Percentiles rank a stretch among this genome's conserved stretches.
Conservation (phyloP, 495 filamentous ascomycete species). For the Penicillium riverlandense region DNA sequence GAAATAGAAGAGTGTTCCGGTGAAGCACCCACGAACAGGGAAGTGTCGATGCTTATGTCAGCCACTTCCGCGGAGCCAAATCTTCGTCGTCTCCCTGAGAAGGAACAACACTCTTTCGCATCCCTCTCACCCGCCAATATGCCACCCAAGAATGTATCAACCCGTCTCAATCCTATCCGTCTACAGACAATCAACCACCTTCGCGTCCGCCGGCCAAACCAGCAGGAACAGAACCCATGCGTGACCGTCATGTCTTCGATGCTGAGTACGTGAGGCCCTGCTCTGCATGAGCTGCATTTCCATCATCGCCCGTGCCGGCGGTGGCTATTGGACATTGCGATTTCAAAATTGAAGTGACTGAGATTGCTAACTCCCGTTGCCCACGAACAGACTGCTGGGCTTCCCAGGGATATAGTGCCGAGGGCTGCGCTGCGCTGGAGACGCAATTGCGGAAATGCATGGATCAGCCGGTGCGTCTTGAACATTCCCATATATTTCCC, state of each 20-base stretch:
- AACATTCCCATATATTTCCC: neutral
- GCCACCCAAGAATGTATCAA: conserved; percentile 42
- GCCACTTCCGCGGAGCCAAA: conserved; percentile 34
- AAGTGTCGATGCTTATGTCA: conserved; percentile 26
- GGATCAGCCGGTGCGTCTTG: conserved; percentile 63
- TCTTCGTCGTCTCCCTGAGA: neutral
- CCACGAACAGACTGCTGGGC: conserved; percentile 82
- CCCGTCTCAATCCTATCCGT: conserved; percentile 57
- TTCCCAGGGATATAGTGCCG: conserved; percentile 64
- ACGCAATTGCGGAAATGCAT: conserved; percentile 82
- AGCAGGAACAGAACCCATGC: conserved; percentile 70
- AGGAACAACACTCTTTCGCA: neutral
- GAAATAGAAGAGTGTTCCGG: neutral
- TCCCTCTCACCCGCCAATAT: conserved; percentile 27
- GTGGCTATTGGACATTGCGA: too few relatives aligned
- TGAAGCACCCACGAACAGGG: neutral
- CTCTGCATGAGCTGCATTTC: too few relatives aligned
- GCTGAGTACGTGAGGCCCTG: conserved; percentile 55
- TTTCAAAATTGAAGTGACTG: too few relatives aligned
- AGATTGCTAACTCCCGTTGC: neutral
- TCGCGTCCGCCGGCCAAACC: conserved; percentile 76
- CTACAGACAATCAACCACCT: conserved; percentile 82
- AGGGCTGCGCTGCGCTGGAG: conserved; percentile 76
- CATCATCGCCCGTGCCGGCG: too few relatives aligned
- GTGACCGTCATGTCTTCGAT: conserved; percentile 81